phyloP scores from a whole-genome alignment of 2,329 filamentous ascomycete genomes.

The Ramularia collo-cygni region DNA sequence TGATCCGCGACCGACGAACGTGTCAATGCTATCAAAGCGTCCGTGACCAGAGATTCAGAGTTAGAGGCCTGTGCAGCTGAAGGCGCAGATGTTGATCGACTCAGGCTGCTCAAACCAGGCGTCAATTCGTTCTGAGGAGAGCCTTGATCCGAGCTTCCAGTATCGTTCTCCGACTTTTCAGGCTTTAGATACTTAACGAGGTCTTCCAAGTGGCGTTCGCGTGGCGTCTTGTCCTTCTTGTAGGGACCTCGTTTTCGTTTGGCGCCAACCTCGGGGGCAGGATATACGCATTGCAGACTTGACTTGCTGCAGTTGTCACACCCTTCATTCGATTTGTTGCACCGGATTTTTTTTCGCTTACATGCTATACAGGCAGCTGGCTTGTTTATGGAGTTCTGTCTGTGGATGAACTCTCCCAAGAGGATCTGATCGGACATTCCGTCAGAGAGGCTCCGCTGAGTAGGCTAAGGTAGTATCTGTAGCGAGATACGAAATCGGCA shows the following conservation, averaged over 20 bases:
- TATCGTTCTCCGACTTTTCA: slow-evolving; percentile 6
- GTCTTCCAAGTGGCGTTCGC: slow-evolving; percentile 25
- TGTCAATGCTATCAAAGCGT: slow-evolving; percentile 24
- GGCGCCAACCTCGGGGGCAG: slow-evolving; percentile 19
- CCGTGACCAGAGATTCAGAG: slow-evolving; percentile 21
- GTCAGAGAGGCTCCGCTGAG: too few species aligned
- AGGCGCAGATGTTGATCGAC: slow-evolving; percentile 1
- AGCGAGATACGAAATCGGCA: too few species aligned
- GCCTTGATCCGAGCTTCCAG: slow-evolving; percentile 8
- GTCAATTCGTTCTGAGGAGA: slow-evolving; percentile 6
- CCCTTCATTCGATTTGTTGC: slow-evolving; percentile 18
- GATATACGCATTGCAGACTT: slow-evolving; percentile 24
- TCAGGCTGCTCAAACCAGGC: not conserved
- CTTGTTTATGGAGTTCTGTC: slow-evolving; percentile 19
- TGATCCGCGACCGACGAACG: slow-evolving; percentile 17
- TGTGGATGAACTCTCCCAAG: not conserved
- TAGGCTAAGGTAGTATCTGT: too few species aligned
- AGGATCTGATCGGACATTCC: slow-evolving; percentile 14
- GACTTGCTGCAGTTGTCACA: slow-evolving; percentile 24
- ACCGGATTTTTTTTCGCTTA: slow-evolving; percentile 24
- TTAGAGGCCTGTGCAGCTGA: slow-evolving; percentile 7
- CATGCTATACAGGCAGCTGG: slow-evolving; percentile 25
- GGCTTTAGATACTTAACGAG: slow-evolving; percentile 24
- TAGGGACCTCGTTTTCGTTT: slow-evolving; percentile 27
- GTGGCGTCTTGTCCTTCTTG: slow-evolving; percentile 25